A percentile compares a stretch with the other conserved stretches of the same genome.
phyloP scores from a whole-genome alignment of 306 rosid species.

The Lupinus albus region DNA sequence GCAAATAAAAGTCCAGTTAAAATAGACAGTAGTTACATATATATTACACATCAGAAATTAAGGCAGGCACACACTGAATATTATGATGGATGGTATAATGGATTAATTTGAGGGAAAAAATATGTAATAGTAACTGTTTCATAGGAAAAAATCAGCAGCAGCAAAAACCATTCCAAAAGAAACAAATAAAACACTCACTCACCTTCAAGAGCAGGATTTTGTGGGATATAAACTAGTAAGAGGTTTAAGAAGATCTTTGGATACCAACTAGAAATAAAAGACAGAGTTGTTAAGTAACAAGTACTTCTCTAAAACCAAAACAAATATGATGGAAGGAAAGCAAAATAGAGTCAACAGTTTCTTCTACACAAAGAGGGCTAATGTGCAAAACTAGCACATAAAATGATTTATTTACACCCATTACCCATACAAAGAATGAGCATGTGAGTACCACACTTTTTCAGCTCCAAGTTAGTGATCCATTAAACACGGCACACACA shows the following conservation, averaged over 20 bases:
- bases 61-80: neutral
- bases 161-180: neutral
- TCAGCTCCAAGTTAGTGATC: constrained; percentile 60
- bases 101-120: too few relatives aligned
- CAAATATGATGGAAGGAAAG: constrained; percentile 21
- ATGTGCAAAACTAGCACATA: constrained; percentile 52
- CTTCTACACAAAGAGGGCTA: constrained; percentile 7
- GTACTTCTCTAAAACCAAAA: neutral
- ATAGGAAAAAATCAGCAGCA: neutral
- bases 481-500: constrained; percentile 57
- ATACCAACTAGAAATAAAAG: constrained; percentile 21
- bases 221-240: constrained; percentile 19
- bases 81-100: neutral
- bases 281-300: constrained; percentile 26
- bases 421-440: constrained; percentile 45
- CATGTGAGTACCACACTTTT: constrained; percentile 40
- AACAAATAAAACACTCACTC: neutral
- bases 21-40: neutral
- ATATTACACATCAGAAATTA: neutral
- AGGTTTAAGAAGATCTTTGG: constrained; percentile 32
- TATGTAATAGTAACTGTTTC: too few relatives aligned
- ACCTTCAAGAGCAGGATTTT: constrained; percentile 41
- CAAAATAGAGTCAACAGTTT: constrained; percentile 32
- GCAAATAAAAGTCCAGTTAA: neutral
- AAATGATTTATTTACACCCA: constrained; percentile 41